phyloP scores from a whole-genome alignment of 768 basidiomycete species.

The Lanmaoa pseudosensibilis region DNA sequence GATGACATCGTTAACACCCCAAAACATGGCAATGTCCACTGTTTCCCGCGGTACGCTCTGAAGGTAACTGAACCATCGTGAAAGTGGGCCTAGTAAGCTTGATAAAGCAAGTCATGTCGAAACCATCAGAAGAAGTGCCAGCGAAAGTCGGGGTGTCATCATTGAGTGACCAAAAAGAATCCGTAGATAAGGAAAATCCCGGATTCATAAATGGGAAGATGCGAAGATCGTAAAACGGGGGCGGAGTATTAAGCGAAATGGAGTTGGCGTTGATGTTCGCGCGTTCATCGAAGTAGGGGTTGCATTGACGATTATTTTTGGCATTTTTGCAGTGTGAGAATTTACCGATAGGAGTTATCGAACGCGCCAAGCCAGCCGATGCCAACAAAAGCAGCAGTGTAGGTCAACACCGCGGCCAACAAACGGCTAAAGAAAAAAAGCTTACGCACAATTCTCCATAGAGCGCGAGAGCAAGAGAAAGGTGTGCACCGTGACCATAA shows the following conservation, averaged over 20 bases:
- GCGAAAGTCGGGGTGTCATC: conserved; percentile 5
- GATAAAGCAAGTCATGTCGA: conserved; percentile 13
- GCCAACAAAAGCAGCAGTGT: conserved; percentile 5
- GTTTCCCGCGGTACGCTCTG: conserved; percentile 55
- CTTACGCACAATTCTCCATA: conserved; percentile 61
- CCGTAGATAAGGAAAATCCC: conserved; percentile 25
- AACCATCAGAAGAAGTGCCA: conserved; percentile 1
- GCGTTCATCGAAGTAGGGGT: conserved; percentile 18
- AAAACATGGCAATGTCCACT: conserved; percentile 63
- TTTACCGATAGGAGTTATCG: conserved; percentile 5
- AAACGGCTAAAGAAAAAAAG: not conserved
- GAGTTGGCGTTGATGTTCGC: conserved; percentile 22
- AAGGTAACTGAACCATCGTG: conserved; percentile 66
- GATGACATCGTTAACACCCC: conserved; percentile 40
- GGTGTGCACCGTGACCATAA: conserved; percentile 58
- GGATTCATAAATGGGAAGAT: conserved; percentile 20
- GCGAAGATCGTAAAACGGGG: conserved; percentile 8
- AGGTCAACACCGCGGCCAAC: conserved; percentile 7
- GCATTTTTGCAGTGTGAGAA: conserved; percentile 20
- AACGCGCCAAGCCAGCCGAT: conserved; percentile 12
- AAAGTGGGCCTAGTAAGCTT: conserved; percentile 50
- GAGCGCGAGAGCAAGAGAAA: conserved; percentile 62
- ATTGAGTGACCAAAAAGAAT: conserved; percentile 3
- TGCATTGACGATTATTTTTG: conserved; percentile 15
- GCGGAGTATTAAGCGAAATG: conserved; percentile 20